phyloP scores from a whole-genome alignment of 495 filamentous ascomycete genomes.

The Staphylotrichum longicolle region DNA sequence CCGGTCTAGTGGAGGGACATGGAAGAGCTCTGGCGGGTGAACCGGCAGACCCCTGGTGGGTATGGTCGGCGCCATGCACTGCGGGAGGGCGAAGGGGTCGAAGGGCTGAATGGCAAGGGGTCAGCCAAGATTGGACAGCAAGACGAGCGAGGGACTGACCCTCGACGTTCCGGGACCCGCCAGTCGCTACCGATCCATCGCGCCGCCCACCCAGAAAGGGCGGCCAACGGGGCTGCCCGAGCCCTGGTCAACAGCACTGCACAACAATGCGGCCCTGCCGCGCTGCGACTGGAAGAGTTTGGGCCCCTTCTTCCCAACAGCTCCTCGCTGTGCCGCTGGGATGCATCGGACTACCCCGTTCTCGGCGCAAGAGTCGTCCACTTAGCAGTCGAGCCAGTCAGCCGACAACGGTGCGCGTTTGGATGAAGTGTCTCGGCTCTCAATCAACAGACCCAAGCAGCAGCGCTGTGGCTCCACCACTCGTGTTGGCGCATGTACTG shows the following conservation, averaged over 20 bases:
- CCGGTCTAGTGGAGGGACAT: background rate
- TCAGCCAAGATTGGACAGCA: background rate
- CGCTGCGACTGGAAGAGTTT: too few relatives aligned
- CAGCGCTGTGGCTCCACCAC: too few relatives aligned
- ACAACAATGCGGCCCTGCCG: too few relatives aligned
- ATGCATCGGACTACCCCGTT: conserved; percentile 7
- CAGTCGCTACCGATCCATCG: background rate
- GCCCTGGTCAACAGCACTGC: background rate
- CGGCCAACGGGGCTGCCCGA: background rate
- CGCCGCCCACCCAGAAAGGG: background rate
- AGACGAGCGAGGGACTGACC: background rate
- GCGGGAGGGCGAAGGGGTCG: background rate
- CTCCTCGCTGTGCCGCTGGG: background rate
- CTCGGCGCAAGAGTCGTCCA: background rate
- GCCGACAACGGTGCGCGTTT: background rate
- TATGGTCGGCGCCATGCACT: background rate
- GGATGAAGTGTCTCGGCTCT: background rate
- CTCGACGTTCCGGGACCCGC: background rate
- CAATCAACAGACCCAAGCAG: background rate
- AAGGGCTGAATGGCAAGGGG: conserved; percentile 7
- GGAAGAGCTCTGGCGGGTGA: background rate
- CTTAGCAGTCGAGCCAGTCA: background rate
- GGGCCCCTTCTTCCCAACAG: background rate
- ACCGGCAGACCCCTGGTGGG: background rate
- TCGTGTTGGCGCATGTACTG: too few relatives aligned